Conservation (phyloP, 1,139 yeast species). For the Debaryomyces sp. region DNA sequence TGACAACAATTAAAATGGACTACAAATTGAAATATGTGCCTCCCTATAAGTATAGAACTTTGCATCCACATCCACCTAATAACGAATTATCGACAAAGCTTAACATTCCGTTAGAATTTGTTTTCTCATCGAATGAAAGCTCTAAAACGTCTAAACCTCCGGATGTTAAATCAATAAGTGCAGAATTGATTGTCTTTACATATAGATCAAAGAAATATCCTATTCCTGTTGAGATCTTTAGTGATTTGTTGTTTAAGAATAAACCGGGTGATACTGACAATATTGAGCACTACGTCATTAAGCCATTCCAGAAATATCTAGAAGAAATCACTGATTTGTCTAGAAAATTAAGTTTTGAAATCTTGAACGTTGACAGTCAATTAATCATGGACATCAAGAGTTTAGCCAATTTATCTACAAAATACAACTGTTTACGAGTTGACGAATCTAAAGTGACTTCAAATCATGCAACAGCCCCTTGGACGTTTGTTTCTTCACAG, state of each 20-base stretch:
- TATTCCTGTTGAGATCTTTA: constrained; percentile 39
- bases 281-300: constrained; percentile 34
- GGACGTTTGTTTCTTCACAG: constrained; percentile 1
- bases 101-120: constrained; percentile 30
- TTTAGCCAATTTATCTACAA: constrained; percentile 35
- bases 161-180: constrained; percentile 32
- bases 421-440: constrained; percentile 26
- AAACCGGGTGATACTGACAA: constrained; percentile 30
- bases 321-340: constrained; percentile 30
- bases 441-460: constrained; percentile 14
- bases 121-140: constrained; percentile 20
- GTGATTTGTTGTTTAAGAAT: constrained; percentile 40
- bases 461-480: background rate
- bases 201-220: constrained; percentile 36
- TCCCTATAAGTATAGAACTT: constrained; percentile 14
- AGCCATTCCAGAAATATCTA: constrained; percentile 36
- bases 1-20: constrained; percentile 34
- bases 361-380: constrained; percentile 28
- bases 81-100: constrained; percentile 16
- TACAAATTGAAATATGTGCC: constrained; percentile 28
- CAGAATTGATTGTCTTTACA: constrained; percentile 35
- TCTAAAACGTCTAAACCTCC: constrained; percentile 25
- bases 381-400: constrained; percentile 34
- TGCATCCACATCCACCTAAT: constrained; percentile 10
- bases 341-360: constrained; percentile 26